These are phyloP conservation scores for Cordyceps farinosa DNA, from an alignment of 2,329 filamentous ascomycete species.

Conservation along the genomic window DNA sequence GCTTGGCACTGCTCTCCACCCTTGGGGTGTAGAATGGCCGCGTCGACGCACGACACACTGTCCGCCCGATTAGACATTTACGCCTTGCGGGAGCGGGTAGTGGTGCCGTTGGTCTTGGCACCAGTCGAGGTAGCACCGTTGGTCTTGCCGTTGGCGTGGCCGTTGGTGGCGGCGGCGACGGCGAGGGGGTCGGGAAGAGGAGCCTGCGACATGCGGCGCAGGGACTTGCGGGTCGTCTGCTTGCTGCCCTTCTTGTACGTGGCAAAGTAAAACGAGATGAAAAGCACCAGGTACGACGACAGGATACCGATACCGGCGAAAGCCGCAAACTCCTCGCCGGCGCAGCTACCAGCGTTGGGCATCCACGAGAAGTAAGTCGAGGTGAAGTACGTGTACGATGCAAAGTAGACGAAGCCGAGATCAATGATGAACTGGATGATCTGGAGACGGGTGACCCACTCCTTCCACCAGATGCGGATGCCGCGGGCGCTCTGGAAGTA, in stretches of 20 bases:
- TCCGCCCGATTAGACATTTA: constrained; percentile 23
- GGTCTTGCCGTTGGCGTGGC: constrained; percentile 45
- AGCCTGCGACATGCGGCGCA: constrained; percentile 62
- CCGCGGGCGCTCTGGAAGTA: constrained; percentile 99
- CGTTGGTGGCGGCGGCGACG: constrained; percentile 54
- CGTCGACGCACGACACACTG: neutral
- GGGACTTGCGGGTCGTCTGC: constrained; percentile 75
- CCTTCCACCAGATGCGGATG: constrained; percentile 98
- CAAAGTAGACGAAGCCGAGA: constrained; percentile 97
- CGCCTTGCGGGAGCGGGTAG: constrained; percentile 68
- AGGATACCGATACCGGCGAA: constrained; percentile 89
- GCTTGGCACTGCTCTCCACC: neutral
- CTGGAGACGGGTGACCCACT: constrained; percentile 97
- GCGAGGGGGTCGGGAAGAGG: constrained; percentile 78
- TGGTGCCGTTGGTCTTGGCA: constrained; percentile 55
- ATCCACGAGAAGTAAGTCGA: constrained; percentile 83
- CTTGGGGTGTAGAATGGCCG: neutral
- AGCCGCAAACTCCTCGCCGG: constrained; percentile 94
- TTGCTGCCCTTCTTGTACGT: constrained; percentile 90
- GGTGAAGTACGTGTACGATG: constrained; percentile 97
- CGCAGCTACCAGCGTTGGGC: constrained; percentile 81
- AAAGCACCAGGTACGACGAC: constrained; percentile 92
- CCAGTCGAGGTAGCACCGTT: constrained; percentile 54
- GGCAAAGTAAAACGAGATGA: constrained; percentile 98
- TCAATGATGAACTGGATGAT: constrained; percentile 97